Percentiles rank a stretch among this genome's conserved stretches.
Evolutionary conservation across 2,329 filamentous ascomycete genomes (phyloP).

Genomic region (Alternaria viburni): DNA sequence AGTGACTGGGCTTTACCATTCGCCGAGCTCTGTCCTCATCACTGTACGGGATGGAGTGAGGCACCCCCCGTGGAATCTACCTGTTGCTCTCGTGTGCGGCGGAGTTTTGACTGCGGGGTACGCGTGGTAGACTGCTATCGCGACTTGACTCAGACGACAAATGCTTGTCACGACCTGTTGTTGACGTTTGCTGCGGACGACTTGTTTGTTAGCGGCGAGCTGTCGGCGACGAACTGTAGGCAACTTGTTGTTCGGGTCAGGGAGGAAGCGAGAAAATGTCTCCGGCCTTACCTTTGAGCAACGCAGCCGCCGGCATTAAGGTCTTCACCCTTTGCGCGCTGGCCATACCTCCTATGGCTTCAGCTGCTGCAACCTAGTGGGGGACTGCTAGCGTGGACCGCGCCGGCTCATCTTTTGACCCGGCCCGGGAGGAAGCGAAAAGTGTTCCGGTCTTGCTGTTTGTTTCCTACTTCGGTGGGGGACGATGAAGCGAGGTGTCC

Average conservation of each 20-base stretch:
- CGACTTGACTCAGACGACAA: neutral
- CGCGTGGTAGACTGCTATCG: neutral
- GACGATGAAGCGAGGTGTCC: neutral
- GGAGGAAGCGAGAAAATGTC: neutral
- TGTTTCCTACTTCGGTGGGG: neutral
- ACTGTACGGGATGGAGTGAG: neutral
- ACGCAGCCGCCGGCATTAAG: neutral
- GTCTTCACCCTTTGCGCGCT: neutral
- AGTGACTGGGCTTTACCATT: neutral
- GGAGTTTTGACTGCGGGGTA: neutral
- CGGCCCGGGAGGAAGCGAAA: neutral
- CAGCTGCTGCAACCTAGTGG: neutral
- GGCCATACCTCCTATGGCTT: neutral
- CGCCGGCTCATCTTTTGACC: neutral
- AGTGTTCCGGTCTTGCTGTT: neutral
- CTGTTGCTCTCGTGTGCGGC: neutral
- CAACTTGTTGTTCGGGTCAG: neutral
- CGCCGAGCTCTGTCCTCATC: neutral
- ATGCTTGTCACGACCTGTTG: neutral
- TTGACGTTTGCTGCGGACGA: neutral
- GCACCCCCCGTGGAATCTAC: neutral
- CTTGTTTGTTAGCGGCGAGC: neutral
- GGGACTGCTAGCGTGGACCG: neutral
- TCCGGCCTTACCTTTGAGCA: neutral
- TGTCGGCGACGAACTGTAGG: neutral